phyloP scores from a whole-genome alignment of 495 filamentous ascomycete genomes.

The Monascus purpureus region DNA sequence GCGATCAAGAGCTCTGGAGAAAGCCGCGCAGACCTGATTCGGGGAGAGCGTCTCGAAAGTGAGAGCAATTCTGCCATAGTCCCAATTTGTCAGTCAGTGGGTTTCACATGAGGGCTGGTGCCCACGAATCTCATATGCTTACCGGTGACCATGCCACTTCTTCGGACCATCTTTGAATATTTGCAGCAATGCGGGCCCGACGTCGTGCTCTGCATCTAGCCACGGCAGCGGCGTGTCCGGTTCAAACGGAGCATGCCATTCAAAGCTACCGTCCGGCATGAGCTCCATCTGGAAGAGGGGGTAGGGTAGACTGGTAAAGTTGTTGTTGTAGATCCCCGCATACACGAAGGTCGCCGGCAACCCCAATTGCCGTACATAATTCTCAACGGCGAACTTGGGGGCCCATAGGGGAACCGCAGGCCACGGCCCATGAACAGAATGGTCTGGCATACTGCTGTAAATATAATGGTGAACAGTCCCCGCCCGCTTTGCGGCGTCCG shows the following conservation, averaged over 20 bases:
- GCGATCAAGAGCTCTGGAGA: conserved; percentile 62
- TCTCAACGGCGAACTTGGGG: conserved; percentile 79
- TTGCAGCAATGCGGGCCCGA: conserved; percentile 86
- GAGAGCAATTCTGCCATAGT: conserved; percentile 57
- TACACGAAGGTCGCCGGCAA: conserved; percentile 88
- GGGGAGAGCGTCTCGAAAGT: conserved; percentile 88
- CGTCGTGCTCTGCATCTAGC: conserved; percentile 94
- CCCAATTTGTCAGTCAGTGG: conserved; percentile 2
- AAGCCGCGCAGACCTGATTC: conserved; percentile 62
- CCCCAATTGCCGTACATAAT: conserved; percentile 71
- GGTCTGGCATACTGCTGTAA: conserved; percentile 95
- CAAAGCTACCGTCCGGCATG: conserved; percentile 66
- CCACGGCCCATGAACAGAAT: conserved; percentile 65
- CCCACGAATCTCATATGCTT: too few relatives aligned
- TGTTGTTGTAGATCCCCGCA: conserved; percentile 97
- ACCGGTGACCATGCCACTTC: conserved; percentile 77
- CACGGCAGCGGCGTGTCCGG: conserved; percentile 80
- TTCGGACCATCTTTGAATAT: conserved; percentile 84
- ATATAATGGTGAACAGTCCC: conserved; percentile 75
- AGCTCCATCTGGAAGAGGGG: conserved; percentile 91
- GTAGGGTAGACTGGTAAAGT: conserved; percentile 88
- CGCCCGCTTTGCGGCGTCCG: conserved; percentile 76
- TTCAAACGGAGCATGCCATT: conserved; percentile 92
- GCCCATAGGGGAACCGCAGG: conserved; percentile 81
- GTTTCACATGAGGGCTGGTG: conserved; percentile 1